Evolutionary conservation across 1,284 basidiomycete genomes (phyloP).

Genomic region (Austropuccinia psidii): DNA sequence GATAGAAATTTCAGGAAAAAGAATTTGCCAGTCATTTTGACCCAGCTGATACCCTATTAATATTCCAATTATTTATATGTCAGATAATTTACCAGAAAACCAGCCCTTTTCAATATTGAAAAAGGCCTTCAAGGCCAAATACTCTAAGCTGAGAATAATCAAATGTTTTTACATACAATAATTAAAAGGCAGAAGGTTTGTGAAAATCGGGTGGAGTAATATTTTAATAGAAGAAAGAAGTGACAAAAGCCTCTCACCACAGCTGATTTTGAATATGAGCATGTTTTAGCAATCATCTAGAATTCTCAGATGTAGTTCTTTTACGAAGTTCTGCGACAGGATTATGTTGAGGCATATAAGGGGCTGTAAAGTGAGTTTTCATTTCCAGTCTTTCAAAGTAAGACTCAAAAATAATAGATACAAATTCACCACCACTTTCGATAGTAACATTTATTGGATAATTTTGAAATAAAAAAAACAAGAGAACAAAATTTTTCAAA

Average conservation of each 20-base stretch:
- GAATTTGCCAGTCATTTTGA: neutral
- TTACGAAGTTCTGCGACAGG: neutral
- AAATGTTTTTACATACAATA: neutral
- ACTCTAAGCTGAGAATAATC: no score
- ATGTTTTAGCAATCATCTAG: neutral
- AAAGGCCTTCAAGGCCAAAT: constrained; percentile 3
- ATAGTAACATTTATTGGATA: no score
- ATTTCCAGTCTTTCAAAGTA: no score
- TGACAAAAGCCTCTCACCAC: neutral
- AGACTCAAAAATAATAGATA: no score
- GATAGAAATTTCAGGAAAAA: neutral
- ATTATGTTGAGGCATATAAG: constrained; percentile 2
- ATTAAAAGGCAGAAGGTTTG: no score
- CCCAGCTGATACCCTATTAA: constrained; percentile 7
- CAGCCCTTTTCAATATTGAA: neutral
- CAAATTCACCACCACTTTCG: no score
- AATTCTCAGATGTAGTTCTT: constrained; percentile 1
- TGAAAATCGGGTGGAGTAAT: constrained; percentile 1
- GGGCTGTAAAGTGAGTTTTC: neutral
- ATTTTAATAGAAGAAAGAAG: neutral
- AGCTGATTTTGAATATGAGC: neutral
- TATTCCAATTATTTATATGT: neutral
- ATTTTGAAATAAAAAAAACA: no score
- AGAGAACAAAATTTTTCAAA: no score
- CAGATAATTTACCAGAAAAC: neutral